Conservation (phyloP, 192 early-diverging fungal species). For the Gamsiella multidivaricata region DNA sequence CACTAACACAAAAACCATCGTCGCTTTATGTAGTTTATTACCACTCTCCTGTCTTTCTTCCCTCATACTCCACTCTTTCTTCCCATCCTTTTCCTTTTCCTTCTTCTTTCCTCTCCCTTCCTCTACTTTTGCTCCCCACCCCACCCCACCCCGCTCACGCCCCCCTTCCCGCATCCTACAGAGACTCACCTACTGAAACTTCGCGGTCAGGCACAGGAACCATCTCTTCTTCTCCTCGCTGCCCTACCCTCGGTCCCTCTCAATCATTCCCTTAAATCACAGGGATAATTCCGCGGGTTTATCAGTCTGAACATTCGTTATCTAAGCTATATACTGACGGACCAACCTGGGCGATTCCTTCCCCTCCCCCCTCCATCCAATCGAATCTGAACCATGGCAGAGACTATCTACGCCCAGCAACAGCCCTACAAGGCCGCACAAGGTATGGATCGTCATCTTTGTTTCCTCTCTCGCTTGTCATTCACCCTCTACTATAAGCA, state of each 20-base stretch:
- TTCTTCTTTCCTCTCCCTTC: neutral
- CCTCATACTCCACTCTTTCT: neutral
- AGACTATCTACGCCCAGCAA: conserved; percentile 1
- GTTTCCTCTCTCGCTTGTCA: neutral
- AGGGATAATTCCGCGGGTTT: too few relatives aligned
- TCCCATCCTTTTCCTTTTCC: neutral
- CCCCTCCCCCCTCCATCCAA: neutral
- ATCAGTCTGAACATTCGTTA: too few relatives aligned
- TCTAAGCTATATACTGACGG: too few relatives aligned
- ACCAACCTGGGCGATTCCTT: neutral
- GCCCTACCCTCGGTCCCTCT: too few relatives aligned
- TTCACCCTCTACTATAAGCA: neutral
- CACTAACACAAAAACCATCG: too few relatives aligned
- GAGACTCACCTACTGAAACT: too few relatives aligned
- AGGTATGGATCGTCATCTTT: neutral
- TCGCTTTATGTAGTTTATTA: too few relatives aligned
- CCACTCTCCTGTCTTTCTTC: conserved; percentile 5
- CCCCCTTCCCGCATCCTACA: too few relatives aligned
- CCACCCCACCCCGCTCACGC: too few relatives aligned
- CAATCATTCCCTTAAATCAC: too few relatives aligned
- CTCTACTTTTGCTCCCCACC: neutral
- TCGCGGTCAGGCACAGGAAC: too few relatives aligned
- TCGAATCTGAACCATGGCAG: neutral
- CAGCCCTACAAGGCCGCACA: neutral
- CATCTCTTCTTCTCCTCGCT: too few relatives aligned